Evolutionary conservation across 257 asterid species (phyloP).

Genomic region (Echium plantagineum): DNA sequence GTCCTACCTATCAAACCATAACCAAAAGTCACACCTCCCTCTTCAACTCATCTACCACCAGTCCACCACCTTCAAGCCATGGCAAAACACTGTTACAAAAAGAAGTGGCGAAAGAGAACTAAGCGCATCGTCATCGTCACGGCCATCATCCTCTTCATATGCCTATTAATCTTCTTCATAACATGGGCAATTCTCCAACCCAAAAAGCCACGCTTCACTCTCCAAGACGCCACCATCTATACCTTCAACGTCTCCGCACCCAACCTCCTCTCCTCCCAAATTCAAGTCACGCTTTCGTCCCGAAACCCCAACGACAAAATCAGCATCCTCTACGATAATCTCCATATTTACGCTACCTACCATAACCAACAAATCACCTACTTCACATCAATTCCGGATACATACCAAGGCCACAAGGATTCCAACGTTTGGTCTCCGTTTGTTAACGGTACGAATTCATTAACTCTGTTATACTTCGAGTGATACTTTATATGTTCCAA

Average conservation of each 20-base stretch:
- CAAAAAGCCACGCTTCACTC: slow-evolving; percentile 57
- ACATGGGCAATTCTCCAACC: slow-evolving; percentile 84
- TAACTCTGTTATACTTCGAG: no score
- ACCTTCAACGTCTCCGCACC: slow-evolving; percentile 64
- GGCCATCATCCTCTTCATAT: slow-evolving; percentile 30
- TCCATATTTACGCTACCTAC: slow-evolving; percentile 45
- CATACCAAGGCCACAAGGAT: slow-evolving; percentile 78
- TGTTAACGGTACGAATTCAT: no score
- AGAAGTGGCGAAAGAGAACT: slow-evolving; percentile 18
- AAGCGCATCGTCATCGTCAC: slow-evolving; percentile 24
- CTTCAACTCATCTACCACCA: neutral
- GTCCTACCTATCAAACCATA: neutral
- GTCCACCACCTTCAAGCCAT: slow-evolving; percentile 10
- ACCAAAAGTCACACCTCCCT: neutral
- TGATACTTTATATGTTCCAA: no score
- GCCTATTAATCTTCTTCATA: slow-evolving; percentile 42
- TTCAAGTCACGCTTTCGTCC: slow-evolving; percentile 61
- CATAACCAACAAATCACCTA: slow-evolving; percentile 68
- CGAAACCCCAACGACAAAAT: slow-evolving; percentile 59
- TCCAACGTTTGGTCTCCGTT: slow-evolving; percentile 77
- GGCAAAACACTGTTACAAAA: slow-evolving; percentile 54
- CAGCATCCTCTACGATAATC: slow-evolving; percentile 54
- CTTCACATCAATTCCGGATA: slow-evolving; percentile 48
- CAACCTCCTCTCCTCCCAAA: slow-evolving; percentile 57
- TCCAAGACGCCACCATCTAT: slow-evolving; percentile 92